These are phyloP conservation scores for Ogataea haglerorum DNA, from an alignment of 805 yeast species.

Conservation along the genomic window DNA sequence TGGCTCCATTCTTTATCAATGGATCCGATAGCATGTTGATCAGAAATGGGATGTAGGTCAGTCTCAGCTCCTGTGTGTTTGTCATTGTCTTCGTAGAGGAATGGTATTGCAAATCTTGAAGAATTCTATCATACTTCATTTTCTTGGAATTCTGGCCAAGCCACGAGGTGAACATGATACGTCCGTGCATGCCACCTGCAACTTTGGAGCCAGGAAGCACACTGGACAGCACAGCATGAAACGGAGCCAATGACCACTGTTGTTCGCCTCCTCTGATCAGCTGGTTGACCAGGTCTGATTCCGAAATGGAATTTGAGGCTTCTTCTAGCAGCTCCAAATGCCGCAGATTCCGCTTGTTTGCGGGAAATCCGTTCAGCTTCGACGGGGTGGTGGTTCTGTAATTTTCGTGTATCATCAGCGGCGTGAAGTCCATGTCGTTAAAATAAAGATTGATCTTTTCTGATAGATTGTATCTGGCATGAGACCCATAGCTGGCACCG, in stretches of 20 bases:
- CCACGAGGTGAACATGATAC: conserved; percentile 81
- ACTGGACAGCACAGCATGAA: conserved; percentile 83
- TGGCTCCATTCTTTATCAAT: conserved; percentile 50
- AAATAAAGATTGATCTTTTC: conserved; percentile 87
- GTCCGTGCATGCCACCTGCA: conserved; percentile 64
- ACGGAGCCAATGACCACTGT: conserved; percentile 89
- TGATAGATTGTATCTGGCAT: conserved; percentile 54
- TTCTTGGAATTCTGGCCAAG: conserved; percentile 86
- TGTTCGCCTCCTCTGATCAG: conserved; percentile 88
- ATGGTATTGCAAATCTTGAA: conserved; percentile 88
- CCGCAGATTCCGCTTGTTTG: conserved; percentile 38
- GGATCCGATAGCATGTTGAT: conserved; percentile 58
- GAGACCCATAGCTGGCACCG: conserved; percentile 55
- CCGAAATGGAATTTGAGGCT: conserved; percentile 88
- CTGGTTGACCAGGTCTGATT: conserved; percentile 76
- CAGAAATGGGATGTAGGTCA: conserved; percentile 70
- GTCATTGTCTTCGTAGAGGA: conserved; percentile 78
- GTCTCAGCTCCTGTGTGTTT: conserved; percentile 67
- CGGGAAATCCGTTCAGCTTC: conserved; percentile 13
- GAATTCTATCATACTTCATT: conserved; percentile 69
- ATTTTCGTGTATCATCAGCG: conserved; percentile 95
- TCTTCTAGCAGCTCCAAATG: conserved; percentile 62
- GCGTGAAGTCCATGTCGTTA: conserved; percentile 92
- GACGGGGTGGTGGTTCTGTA: conserved; percentile 67
- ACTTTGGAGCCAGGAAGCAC: conserved; percentile 74